Evolutionary conservation across 345 rosid species (phyloP).

Genomic region (Hirschfeldia incana): DNA sequence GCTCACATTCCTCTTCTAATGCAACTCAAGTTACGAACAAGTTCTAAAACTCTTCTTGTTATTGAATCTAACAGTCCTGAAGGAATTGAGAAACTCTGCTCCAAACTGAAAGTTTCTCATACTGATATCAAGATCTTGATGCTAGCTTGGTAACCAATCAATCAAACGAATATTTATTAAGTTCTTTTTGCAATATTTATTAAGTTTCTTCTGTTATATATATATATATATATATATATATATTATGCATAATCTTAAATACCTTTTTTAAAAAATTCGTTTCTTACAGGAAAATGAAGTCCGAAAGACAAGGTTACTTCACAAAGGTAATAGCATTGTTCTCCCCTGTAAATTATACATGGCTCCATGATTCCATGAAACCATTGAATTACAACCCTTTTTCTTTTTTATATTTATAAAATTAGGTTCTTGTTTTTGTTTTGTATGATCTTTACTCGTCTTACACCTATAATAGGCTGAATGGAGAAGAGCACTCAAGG

Average conservation of each 20-base stretch:
- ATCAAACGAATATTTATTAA: neutral
- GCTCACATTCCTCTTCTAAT: neutral
- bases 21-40: neutral
- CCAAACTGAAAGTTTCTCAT: constrained; percentile 77
- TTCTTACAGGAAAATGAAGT: constrained; percentile 83
- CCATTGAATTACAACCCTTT: neutral
- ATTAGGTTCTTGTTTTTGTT: neutral
- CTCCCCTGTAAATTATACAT: neutral
- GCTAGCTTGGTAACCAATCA: constrained; percentile 82
- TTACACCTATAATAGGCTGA: constrained; percentile 63
- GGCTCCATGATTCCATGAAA: neutral
- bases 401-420: too few species aligned
- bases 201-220: neutral
- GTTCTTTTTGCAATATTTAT: neutral
- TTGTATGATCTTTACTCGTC: neutral
- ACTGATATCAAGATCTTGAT: constrained; percentile 92
- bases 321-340: constrained; percentile 60
- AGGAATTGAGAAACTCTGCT: constrained; percentile 87
- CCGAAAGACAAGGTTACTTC: constrained; percentile 95
- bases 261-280: neutral
- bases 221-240: neutral
- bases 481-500: constrained; percentile 79
- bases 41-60: constrained; percentile 13
- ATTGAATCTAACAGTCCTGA: constrained; percentile 69
- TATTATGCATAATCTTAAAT: neutral